phyloP scores from a whole-genome alignment of 768 basidiomycete genomes.

The Phallus indusiatus region DNA sequence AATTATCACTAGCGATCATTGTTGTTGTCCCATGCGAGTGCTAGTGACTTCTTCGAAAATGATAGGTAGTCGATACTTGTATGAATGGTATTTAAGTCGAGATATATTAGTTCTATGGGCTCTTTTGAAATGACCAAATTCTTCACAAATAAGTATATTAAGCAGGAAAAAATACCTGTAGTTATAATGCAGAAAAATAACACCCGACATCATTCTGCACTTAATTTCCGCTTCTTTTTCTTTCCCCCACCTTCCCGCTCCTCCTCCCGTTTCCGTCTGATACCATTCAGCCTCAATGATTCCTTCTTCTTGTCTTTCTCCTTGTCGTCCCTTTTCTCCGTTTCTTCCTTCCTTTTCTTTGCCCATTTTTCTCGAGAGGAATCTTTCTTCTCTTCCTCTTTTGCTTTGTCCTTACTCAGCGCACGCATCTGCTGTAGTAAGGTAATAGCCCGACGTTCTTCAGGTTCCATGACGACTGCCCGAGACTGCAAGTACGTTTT shows the following conservation, averaged over 20 bases:
- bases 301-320: slow-evolving; percentile 72
- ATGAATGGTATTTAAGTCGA: no score
- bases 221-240: slow-evolving; percentile 3
- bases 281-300: slow-evolving; percentile 59
- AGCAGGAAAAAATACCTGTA: background rate
- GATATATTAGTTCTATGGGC: no score
- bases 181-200: background rate
- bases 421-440: slow-evolving; percentile 91
- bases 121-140: background rate
- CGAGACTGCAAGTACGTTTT: slow-evolving; percentile 91
- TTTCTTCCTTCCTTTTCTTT: slow-evolving; percentile 69
- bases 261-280: slow-evolving; percentile 59
- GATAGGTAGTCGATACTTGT: background rate
- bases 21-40: background rate
- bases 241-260: slow-evolving; percentile 50
- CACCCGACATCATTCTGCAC: background rate
- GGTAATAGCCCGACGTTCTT: slow-evolving; percentile 87
- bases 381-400: slow-evolving; percentile 80
- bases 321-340: slow-evolving; percentile 50
- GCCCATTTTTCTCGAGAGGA: slow-evolving; percentile 57
- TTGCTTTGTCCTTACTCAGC: slow-evolving; percentile 80
- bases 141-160: background rate
- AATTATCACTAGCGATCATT: background rate
- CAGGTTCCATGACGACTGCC: slow-evolving; percentile 90
- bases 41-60: background rate